phyloP scores from a whole-genome alignment of 2,329 filamentous ascomycete genomes.

The Annulohypoxylon truncatum region DNA sequence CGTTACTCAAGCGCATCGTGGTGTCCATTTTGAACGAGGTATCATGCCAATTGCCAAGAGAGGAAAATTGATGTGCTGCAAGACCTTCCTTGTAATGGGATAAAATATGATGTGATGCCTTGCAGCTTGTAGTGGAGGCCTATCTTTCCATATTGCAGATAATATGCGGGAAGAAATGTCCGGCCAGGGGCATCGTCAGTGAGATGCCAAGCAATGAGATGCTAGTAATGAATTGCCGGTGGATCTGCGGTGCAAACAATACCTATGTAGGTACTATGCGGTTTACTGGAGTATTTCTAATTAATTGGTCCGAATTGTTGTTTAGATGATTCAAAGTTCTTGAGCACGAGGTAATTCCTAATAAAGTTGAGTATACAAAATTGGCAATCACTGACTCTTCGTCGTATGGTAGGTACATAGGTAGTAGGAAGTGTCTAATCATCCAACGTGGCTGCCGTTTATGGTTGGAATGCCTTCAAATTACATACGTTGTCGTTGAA shows the following conservation, averaged over 20 bases:
- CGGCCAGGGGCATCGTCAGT: conserved; percentile 17
- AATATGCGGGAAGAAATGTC: conserved; percentile 25
- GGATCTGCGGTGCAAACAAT: conserved; percentile 34
- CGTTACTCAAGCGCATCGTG: conserved; percentile 44
- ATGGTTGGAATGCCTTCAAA: background rate
- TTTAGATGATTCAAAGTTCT: too few relatives aligned
- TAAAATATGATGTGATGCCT: conserved; percentile 24
- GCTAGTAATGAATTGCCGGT: conserved; percentile 32
- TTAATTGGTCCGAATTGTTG: conserved; percentile 22
- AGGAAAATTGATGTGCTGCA: background rate
- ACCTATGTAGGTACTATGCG: too few relatives aligned
- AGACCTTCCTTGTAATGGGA: conserved; percentile 8
- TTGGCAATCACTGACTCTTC: background rate
- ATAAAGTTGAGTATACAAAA: background rate
- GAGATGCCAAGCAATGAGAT: conserved; percentile 29
- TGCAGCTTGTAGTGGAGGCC: conserved; percentile 17
- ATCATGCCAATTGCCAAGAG: conserved; percentile 17
- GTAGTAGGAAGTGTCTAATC: background rate
- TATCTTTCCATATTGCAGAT: conserved; percentile 30
- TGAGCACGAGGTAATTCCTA: background rate
- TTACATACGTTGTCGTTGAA: background rate
- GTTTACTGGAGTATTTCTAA: conserved; percentile 1
- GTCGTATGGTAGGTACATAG: too few relatives aligned
- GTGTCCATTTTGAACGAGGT: conserved; percentile 45
- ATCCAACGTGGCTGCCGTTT: background rate